phyloP scores from a whole-genome alignment of 352 stramenopile genomes.

The Hyaloperonospora brassicae region DNA sequence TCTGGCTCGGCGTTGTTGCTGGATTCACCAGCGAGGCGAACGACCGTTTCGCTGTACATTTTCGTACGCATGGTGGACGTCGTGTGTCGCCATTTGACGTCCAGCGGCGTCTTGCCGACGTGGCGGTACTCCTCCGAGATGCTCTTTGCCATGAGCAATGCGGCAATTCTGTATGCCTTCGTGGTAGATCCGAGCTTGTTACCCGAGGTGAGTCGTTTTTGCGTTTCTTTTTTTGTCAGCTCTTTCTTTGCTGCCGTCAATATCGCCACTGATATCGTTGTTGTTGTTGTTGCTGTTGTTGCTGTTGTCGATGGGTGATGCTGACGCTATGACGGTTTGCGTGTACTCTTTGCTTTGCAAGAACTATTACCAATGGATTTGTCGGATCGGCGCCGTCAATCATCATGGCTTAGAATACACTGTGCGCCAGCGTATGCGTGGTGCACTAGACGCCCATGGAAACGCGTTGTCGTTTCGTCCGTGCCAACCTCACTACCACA shows the following conservation, averaged over 20 bases:
- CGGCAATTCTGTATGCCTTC: conserved; percentile 74
- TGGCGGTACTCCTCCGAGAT: conserved; percentile 63
- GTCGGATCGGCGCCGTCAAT: conserved; percentile 58
- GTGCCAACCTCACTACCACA: conserved; percentile 83
- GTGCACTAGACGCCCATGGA: conserved; percentile 34
- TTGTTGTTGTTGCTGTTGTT: no score
- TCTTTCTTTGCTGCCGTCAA: no score
- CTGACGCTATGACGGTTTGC: not conserved
- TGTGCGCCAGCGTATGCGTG: conserved; percentile 47
- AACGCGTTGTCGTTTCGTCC: conserved; percentile 46
- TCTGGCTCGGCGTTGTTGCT: conserved; percentile 64
- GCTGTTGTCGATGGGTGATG: no score
- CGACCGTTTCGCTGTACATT: conserved; percentile 76
- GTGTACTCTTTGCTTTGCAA: conserved; percentile 15
- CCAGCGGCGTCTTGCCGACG: conserved; percentile 38
- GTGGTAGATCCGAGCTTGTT: conserved; percentile 57
- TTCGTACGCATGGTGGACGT: conserved; percentile 84
- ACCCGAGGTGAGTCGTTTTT: conserved; percentile 41
- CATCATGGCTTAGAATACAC: conserved; percentile 68
- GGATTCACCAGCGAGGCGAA: conserved; percentile 53
- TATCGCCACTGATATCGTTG: no score
- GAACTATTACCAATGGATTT: conserved; percentile 83
- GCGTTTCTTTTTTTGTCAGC: not conserved
- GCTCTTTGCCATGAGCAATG: conserved; percentile 72
- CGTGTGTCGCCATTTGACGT: conserved; percentile 58